Base-by-base conservation (phyloP, 139 green algal genomes). In the Pycnococcus provasolii region DNA sequence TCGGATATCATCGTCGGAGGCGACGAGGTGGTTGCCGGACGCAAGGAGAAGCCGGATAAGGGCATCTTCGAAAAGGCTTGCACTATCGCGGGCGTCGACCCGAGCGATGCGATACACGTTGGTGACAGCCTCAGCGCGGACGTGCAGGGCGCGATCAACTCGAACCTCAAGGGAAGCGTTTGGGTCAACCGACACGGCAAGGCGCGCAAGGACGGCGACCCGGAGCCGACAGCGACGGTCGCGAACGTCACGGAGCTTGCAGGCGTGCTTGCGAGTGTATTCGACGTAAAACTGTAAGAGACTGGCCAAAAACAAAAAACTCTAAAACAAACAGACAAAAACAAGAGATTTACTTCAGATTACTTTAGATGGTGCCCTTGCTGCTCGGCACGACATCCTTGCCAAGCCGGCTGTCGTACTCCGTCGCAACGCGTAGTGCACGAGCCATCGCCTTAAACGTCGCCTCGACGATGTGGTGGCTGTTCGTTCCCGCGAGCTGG, bases 361-460 rank as follows among this genome's bases (percentile, higher is more conserved):
- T 26, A 26, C 26, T 26, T 26, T 26, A 26, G 26, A 26, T 26
- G 26, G 61, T 67, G n/a, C 61, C 61, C 44, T 67, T 67, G 3
- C 43, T 57, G 11, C 53, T 66, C 42, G 66, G 53, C 40, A 72
- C 58, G 42, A 41, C 54, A 43, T 46, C 61, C 45, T 45, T 46
- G 44, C 61, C 60, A 15, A 91, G 76, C 6, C 91, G 86, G 45
- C 85, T 82, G 64, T 98, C 92, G 4, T 77, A 66, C 65, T 98
- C 93, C 37, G 78, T 88, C 0, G 92, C 92, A n/a, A 62, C 53
- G 8, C 94, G 76, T 53, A 99, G 78, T 39, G 94, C 92, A 0
- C 93, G 82, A 0, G 93, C 93, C 85, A 99, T 96, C 0, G 93
- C 91, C 74, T 99, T 99, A 80, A 99, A 99, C 0, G 91, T 96